phyloP scores from a whole-genome alignment of 2,329 filamentous ascomycete genomes.

The Rhynchosporium secalis region DNA sequence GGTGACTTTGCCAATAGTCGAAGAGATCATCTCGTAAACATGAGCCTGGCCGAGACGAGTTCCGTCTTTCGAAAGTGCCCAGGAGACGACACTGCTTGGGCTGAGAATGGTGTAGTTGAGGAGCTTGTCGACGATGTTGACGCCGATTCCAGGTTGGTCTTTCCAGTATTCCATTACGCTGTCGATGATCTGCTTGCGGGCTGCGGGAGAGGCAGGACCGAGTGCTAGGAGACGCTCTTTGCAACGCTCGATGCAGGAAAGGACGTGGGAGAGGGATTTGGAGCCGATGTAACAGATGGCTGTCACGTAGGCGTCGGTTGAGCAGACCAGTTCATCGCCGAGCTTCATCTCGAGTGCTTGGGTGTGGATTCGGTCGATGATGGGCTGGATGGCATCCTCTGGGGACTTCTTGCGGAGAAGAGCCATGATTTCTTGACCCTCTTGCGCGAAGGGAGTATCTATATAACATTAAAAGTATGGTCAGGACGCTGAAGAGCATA shows the following conservation, averaged over 20 bases:
- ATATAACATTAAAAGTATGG: slow-evolving; percentile 24
- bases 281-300: slow-evolving; percentile 90
- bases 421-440: slow-evolving; percentile 79
- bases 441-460: slow-evolving; percentile 78
- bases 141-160: slow-evolving; percentile 85
- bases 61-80: slow-evolving; percentile 71
- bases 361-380: slow-evolving; percentile 80
- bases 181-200: slow-evolving; percentile 83
- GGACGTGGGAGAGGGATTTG: slow-evolving; percentile 92
- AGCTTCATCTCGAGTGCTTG: slow-evolving; percentile 69
- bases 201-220: slow-evolving; percentile 71
- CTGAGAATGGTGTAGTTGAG: slow-evolving; percentile 96
- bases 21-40: slow-evolving; percentile 86
- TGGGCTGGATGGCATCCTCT: slow-evolving; percentile 80
- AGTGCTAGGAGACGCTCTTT: slow-evolving; percentile 84
- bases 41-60: slow-evolving; percentile 68
- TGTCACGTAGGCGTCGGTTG: slow-evolving; percentile 91
- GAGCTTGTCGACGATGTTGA: slow-evolving; percentile 93
- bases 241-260: slow-evolving; percentile 93
- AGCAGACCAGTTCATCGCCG: slow-evolving; percentile 74
- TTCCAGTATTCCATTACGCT: slow-evolving; percentile 93
- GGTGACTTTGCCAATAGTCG: slow-evolving; percentile 88
- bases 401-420: slow-evolving; percentile 81
- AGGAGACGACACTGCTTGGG: slow-evolving; percentile 81
- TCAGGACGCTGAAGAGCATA: slow-evolving; percentile 25